Evolutionary conservation across 2,329 filamentous ascomycete genomes (phyloP), one percentile per base, ranked within the genome.

Genomic region (Seiridium unicorne): DNA sequence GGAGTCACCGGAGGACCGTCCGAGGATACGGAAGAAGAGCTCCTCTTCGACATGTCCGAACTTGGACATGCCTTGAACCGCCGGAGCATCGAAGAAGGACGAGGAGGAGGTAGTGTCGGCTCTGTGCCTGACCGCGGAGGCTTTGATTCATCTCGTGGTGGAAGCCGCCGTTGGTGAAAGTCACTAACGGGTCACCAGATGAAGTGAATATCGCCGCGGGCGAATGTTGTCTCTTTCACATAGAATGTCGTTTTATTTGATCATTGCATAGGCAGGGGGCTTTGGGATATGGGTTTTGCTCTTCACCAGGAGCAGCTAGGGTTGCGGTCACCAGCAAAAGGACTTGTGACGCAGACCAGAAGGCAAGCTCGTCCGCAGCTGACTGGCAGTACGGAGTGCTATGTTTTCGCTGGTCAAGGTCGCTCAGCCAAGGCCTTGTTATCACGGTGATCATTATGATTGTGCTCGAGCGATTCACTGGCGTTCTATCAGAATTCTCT

Each of bases 41-140:
- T 92, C 8, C 79, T 92, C 8, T 92, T 92, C 72, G 87, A 89
- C 63, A 86, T 92, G 80, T 90, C 87, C 42, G 89, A 92, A 72
- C 84, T 91, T 69, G 86, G 87, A 65, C 78, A 83, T 11, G 70
- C 72, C 18, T 80, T 81, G 59, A 81, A 81, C 49, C 77, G 85
- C 62, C 79, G 83, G 63, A 88, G 84, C 65, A 71, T 88, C 6
- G 86, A 89, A 64, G 85, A 88, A 62, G 75, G 73, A 1, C 72
- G 77, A 48, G 73, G 76, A 3, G 72, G 74, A 35, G 70, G 72
- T 31, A 75, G 75, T 60, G 73, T 76, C 56, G 80, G 75, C 18
- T 69, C 73, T 32, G 72, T 66, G 13, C 62, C 64, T 18, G 71
- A 79, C 36, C 72, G 75, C 58, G 72, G 70, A 51, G 70, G 70